Evolutionary conservation across 495 filamentous ascomycete genomes (phyloP), one percentile per base, ranked within the genome.

Genomic region (Penicillium bovifimosum): DNA sequence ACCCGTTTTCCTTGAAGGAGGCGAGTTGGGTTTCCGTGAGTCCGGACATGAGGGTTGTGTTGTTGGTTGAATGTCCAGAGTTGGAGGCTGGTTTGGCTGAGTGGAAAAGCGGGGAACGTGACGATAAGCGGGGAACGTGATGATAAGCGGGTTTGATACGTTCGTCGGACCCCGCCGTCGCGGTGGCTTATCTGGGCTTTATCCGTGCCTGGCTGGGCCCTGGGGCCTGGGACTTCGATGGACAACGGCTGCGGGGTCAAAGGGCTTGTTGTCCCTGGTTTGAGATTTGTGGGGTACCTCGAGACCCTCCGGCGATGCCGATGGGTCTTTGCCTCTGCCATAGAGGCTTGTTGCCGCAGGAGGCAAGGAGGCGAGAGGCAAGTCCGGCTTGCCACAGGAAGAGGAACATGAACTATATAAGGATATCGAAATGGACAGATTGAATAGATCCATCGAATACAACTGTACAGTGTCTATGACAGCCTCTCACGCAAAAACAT

Each of bases 1-100:
- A 98, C 69, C 93, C 93, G 70, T 96, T 86, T 32, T 80, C 70
- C 45, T 86, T 57, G 78, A 91, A 98, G 58, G 73, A 76, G 14
- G 75, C 61, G 16, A 95, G 72, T 65, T 98, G 91, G 24, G 77
- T 69, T 16, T 80, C 66, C 13, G 86, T 87, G 36, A 98, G 86
- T 52, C 84, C 83, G 41, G 50, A 49, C 73, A 69, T 71, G 17
- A 9, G 17, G 10, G 32, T 11, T 11, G 34, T 36, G 14, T 11
- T 36, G 10, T 14, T 32, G 33, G 6, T 33, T 50, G 16, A 2
- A 27, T 1, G 10, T 36, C 44, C 44, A 20, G 17, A 26, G 44
- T 16, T 34, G 44, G 18, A 34, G 44, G 24, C 9, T 13, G 16
- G 44, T 47, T 44, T 31, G 44, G 28, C 29, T 16, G 20, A 26